phyloP scores from a whole-genome alignment of 441 rosid species.

The Gossypium lobatum region DNA sequence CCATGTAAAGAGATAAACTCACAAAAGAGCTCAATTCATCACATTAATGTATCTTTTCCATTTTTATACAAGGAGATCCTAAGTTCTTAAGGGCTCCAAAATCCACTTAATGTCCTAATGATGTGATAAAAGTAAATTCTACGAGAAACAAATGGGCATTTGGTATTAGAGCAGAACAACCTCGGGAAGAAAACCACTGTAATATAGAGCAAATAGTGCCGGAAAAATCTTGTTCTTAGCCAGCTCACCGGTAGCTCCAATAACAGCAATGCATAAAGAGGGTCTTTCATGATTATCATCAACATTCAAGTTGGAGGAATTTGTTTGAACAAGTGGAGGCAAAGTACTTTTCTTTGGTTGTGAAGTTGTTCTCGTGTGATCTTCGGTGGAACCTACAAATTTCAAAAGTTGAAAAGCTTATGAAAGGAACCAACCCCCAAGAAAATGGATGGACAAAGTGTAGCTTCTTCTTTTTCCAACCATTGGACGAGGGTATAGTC shows the following conservation, averaged over 20 bases:
- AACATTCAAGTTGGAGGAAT: constrained; percentile 20
- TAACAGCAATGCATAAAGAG: constrained; percentile 68
- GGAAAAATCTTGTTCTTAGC: constrained; percentile 67
- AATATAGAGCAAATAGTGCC: constrained; percentile 73
- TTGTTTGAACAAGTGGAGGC: constrained; percentile 15
- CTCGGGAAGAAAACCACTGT: constrained; percentile 77
- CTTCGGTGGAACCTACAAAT: constrained; percentile 25
- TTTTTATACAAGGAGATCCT: background rate
- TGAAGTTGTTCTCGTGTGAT: constrained; percentile 16
- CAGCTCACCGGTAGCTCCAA: constrained; percentile 78
- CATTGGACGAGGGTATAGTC: constrained; percentile 17
- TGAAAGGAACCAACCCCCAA: background rate
- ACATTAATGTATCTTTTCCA: background rate
- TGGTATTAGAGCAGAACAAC: constrained; percentile 28
- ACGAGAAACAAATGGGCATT: background rate
- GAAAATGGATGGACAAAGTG: background rate
- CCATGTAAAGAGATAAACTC: constrained; percentile 17
- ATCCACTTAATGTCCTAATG: background rate
- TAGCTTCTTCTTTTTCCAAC: constrained; percentile 16
- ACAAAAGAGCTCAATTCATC: background rate
- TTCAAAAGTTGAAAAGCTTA: background rate
- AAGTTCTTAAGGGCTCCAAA: background rate
- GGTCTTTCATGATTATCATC: constrained; percentile 28
- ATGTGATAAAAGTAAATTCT: background rate
- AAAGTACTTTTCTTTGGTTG: constrained; percentile 20